phyloP scores from a whole-genome alignment of 129 eudicot genomes.

The Chrysanthemum seticuspe region DNA sequence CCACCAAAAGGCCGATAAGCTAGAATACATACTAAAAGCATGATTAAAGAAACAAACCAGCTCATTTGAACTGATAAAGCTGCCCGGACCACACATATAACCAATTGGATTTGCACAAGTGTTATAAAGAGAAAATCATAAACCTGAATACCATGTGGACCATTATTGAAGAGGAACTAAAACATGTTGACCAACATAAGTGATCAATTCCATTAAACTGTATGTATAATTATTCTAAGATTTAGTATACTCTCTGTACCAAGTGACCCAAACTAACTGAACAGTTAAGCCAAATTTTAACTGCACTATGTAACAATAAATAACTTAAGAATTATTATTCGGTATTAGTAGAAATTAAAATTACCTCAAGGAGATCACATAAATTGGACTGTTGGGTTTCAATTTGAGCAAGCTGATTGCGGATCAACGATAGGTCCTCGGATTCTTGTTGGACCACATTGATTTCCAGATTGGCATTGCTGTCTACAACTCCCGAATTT shows the following conservation, averaged over 20 bases:
- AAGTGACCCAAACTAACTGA: background rate
- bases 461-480: constrained; percentile 33
- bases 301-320: background rate
- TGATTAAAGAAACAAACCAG: constrained; percentile 6
- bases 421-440: constrained; percentile 71
- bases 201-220: background rate
- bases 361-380: constrained; percentile 81
- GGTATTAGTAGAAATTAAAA: background rate
- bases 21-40: background rate
- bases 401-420: constrained; percentile 83
- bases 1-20: constrained; percentile 9
- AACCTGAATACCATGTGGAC: constrained; percentile 10
- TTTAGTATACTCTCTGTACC: constrained; percentile 6
- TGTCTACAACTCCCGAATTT: constrained; percentile 39
- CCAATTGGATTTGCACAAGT: background rate
- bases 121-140: background rate
- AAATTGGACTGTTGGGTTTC: constrained; percentile 80
- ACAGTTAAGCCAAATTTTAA: background rate
- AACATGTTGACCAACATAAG: background rate
- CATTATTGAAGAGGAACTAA: background rate
- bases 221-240: background rate
- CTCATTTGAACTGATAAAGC: constrained; percentile 5
- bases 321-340: background rate
- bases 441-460: constrained; percentile 44
- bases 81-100: background rate